Conservation (phyloP, 2,329 filamentous ascomycete species). For the Alternaria sp. region DNA sequence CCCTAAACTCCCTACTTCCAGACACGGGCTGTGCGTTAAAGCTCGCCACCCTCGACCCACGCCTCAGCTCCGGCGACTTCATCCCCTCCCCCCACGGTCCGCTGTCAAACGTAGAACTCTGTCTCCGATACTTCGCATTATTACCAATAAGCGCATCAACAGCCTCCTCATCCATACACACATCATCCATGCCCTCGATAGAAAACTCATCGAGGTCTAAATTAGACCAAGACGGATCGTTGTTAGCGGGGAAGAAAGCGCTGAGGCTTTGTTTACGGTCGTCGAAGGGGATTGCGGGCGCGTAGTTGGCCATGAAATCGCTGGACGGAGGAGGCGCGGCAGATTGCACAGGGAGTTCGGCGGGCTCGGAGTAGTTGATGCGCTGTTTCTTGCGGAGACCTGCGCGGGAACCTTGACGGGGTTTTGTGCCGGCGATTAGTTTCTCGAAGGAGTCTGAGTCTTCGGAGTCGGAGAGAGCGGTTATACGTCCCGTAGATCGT, state of each 20-base stretch:
- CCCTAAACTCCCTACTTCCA: constrained; percentile 16
- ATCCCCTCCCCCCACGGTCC: no score
- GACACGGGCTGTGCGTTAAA: constrained; percentile 26
- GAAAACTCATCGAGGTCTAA: not conserved
- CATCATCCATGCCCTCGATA: not conserved
- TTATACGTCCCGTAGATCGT: not conserved
- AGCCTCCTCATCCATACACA: not conserved
- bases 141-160: not conserved
- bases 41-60: no score
- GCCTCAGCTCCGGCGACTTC: no score
- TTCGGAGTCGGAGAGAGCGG: not conserved
- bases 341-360: not conserved
- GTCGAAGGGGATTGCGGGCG: not conserved
- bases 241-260: not conserved
- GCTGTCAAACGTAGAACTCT: constrained; percentile 12
- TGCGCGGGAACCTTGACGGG: not conserved
- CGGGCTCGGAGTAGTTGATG: constrained; percentile 16
- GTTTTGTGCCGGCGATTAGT: not conserved
- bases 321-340: not conserved
- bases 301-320: not conserved
- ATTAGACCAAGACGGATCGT: not conserved
- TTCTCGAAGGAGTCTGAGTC: constrained; percentile 5
- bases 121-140: constrained; percentile 4
- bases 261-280: constrained; percentile 7
- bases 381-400: constrained; percentile 18